phyloP scores from a whole-genome alignment of 139 green algal species.

The Picochlorum costavermella region DNA sequence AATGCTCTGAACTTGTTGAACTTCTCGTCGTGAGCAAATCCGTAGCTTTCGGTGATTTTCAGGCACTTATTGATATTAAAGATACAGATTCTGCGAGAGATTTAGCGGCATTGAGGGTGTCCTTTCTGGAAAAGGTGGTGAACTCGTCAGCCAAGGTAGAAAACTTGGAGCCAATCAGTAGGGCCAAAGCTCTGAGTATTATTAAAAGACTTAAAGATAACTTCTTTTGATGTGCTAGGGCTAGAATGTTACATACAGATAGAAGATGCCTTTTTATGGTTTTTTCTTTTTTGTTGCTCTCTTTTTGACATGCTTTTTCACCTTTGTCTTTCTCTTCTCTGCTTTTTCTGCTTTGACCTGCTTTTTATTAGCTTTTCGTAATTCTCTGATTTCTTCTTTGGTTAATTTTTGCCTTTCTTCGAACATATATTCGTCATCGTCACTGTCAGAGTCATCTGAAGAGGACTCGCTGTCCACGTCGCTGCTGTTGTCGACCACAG shows the following conservation, averaged over 20 bases:
- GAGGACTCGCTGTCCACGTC: constrained; percentile 11
- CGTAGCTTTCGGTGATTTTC: no score
- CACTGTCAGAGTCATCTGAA: constrained; percentile 17
- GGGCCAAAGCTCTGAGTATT: no score
- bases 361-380: constrained; percentile 63
- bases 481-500: constrained; percentile 1
- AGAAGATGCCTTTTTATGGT: constrained; percentile 21
- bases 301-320: constrained; percentile 94
- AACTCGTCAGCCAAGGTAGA: no score
- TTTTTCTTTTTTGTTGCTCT: constrained; percentile 50
- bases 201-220: no score
- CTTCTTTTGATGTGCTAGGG: background rate
- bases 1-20: no score
- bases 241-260: background rate
- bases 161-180: no score
- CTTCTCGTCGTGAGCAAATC: no score
- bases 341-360: constrained; percentile 78
- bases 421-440: constrained; percentile 20
- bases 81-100: no score
- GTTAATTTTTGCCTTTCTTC: constrained; percentile 34
- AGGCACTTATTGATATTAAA: no score
- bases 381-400: constrained; percentile 42
- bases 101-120: no score
- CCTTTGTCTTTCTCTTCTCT: constrained; percentile 83
- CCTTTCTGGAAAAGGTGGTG: no score